Conservation (phyloP, 179 eudicot species). For the Drosera spatulata region DNA sequence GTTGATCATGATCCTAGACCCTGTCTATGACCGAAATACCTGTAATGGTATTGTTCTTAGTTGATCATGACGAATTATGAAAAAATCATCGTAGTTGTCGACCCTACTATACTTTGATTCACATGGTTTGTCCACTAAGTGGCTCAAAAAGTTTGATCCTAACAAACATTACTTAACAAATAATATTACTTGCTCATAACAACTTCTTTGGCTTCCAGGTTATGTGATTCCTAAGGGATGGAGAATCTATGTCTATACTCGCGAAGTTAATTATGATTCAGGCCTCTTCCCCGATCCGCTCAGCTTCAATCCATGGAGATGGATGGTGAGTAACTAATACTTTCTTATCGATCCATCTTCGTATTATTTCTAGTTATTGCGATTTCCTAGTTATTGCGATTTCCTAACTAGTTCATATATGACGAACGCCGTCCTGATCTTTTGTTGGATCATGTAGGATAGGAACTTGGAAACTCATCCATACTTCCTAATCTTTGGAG, state of each 20-base stretch:
- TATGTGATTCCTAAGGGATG: constrained; percentile 79
- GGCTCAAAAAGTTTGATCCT: constrained; percentile 39
- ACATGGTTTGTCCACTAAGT: constrained; percentile 62
- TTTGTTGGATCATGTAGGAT: constrained; percentile 29
- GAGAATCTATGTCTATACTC: constrained; percentile 92
- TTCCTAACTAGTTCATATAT: no score
- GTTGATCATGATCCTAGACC: no score
- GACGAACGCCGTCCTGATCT: no score
- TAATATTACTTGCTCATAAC: neutral
- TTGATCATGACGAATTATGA: neutral
- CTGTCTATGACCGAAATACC: no score
- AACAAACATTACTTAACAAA: neutral
- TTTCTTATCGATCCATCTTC: no score
- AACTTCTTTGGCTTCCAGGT: constrained; percentile 30
- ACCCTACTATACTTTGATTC: constrained; percentile 51
- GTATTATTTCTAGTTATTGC: no score
- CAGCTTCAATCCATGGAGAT: constrained; percentile 92
- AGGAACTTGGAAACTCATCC: constrained; percentile 58
- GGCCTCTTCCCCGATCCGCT: constrained; percentile 59
- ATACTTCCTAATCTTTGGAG: no score
- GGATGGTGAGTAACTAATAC: constrained; percentile 49
- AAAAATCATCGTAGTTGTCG: constrained; percentile 13
- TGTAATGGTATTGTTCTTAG: no score
- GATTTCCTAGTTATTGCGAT: no score
- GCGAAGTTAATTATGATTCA: constrained; percentile 83